Evolutionary conservation across 2,329 filamentous ascomycete species (phyloP), one percentile per base, ranked within the genome.

Genomic region (Diaporthe aspalathi): DNA sequence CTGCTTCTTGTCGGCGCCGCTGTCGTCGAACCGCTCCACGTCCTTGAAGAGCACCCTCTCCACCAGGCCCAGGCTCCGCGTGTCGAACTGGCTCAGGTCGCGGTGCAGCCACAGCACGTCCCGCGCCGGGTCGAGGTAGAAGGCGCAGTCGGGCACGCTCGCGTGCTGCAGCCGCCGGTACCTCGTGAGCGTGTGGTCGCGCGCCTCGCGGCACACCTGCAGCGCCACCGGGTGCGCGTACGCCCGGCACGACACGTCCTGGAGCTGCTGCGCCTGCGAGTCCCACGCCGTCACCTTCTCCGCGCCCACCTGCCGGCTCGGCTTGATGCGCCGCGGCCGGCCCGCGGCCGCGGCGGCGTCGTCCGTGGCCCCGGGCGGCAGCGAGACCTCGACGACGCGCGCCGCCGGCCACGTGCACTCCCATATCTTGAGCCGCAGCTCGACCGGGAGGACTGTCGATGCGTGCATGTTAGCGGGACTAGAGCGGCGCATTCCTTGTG

Each of bases 51-150:
- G 57, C 24, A 73, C 69, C 7, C 72, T 57, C 52, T 62, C 56
- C 57, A 67, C 72, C 17, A 3, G 27, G 9, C 52, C 38, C 52
- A 73, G 56, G 45, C 66, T 62, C 2, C 57, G 43, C 57, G 52
- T 49, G 65, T 68, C 65, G 60, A 73, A 73, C 65, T 73, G 72
- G 65, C 69, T 71, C 45, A 73, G 69, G 66, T 73, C 72, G 27
- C 69, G 72, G 43, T 73, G 72, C 65, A 73, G 72, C 72, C 72
- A 73, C 40, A 73, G 53, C 47, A 73, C 67, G 54, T 73, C 72
- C 22, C 49, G 67, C 2, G 14, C n/a, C 1, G 72, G 72, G 70
- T 73, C 62, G 8, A 73, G 62, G 72, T 72, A 73, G 49, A 73
- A 73, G 52, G 47, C 38, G 62, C 72, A 72, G 49, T 50, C 60